phyloP scores from a whole-genome alignment of 805 yeast species.

The Zygosaccharomyces pseudorouxii region DNA sequence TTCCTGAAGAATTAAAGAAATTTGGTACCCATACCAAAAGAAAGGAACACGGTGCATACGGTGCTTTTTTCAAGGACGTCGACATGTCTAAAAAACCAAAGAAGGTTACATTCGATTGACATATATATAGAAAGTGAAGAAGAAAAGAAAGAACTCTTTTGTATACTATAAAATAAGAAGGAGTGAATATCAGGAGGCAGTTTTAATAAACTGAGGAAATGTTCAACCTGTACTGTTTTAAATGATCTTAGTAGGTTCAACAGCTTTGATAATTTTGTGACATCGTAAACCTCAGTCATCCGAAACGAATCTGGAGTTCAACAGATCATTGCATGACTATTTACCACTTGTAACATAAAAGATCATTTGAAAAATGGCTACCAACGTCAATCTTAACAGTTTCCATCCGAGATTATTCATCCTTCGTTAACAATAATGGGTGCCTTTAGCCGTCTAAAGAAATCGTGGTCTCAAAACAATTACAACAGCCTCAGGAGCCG shows the following conservation, averaged over 20 bases:
- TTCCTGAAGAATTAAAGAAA: slow-evolving; percentile 89
- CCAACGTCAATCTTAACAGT: neutral
- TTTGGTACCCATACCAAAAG: slow-evolving; percentile 98
- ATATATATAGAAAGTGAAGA: neutral
- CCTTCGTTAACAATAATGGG: neutral
- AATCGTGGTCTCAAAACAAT: slow-evolving; percentile 3
- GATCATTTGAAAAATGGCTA: neutral
- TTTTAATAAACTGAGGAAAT: neutral
- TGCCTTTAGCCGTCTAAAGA: slow-evolving; percentile 2
- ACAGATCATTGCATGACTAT: neutral
- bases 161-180: neutral
- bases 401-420: neutral
- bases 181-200: neutral
- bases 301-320: slow-evolving; percentile 2
- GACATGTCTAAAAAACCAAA: slow-evolving; percentile 80
- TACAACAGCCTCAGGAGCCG: neutral
- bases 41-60: slow-evolving; percentile 97
- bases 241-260: neutral
- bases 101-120: slow-evolving; percentile 74
- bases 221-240: neutral
- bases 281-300: slow-evolving; percentile 2
- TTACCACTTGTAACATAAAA: neutral
- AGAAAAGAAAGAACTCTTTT: neutral
- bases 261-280: neutral
- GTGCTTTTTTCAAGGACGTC: slow-evolving; percentile 93